These are phyloP conservation scores for Ganoderma meredithae DNA, from an alignment of 1,284 basidiomycete species.

Conservation along the genomic window DNA sequence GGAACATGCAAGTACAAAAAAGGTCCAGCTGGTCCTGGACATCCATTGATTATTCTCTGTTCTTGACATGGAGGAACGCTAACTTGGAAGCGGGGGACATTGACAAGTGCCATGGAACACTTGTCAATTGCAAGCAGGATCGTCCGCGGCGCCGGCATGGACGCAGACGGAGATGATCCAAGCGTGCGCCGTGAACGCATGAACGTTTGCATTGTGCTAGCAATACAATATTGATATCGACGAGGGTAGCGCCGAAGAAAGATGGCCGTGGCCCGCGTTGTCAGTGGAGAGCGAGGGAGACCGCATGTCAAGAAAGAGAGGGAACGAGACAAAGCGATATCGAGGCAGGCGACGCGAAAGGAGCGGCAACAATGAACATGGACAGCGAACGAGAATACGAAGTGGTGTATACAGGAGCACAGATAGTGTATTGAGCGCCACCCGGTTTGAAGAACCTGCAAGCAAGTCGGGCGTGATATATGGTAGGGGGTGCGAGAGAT, in stretches of 20 bases:
- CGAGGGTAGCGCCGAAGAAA: conserved; percentile 7
- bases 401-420: conserved; percentile 17
- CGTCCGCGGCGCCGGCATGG: not conserved
- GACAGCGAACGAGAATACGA: conserved; percentile 11
- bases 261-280: not conserved
- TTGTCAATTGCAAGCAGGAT: not conserved
- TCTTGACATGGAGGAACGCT: not conserved
- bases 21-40: not conserved
- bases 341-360: conserved; percentile 8
- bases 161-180: conserved; percentile 2
- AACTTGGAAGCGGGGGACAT: not conserved
- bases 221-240: conserved; percentile 34
- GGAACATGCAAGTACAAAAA: not conserved
- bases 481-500: conserved; percentile 15
- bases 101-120: conserved; percentile 2
- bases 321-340: conserved; percentile 20
- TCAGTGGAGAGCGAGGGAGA: not conserved
- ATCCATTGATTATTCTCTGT: not conserved
- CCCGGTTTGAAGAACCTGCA: conserved; percentile 34
- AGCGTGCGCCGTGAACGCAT: conserved; percentile 22
- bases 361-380: conserved; percentile 1
- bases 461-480: conserved; percentile 35
- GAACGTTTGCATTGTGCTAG: conserved; percentile 35
- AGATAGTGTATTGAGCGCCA: conserved; percentile 21
- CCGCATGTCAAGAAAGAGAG: conserved; percentile 8